A percentile compares a stretch with the other conserved stretches of the same genome.
Evolutionary conservation across 495 filamentous ascomycete genomes (phyloP).

Genomic region (Penicillium arizonense): DNA sequence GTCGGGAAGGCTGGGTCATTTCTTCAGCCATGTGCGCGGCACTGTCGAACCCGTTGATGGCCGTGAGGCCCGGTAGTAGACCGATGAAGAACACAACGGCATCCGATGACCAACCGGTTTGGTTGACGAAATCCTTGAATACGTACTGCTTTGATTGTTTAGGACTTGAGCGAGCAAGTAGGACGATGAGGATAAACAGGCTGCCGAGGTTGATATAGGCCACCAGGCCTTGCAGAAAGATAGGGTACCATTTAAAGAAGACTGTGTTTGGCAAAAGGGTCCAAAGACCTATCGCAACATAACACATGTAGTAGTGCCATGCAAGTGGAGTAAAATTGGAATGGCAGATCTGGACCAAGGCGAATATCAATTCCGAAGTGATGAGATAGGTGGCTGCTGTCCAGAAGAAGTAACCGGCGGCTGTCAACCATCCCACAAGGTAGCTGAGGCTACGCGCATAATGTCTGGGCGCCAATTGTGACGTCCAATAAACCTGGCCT

Average conservation of each 20-base stretch:
- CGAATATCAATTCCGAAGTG: too few species aligned
- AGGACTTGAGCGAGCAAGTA: neutral
- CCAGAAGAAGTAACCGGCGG: too few species aligned
- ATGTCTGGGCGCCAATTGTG: too few species aligned
- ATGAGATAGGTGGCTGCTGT: too few species aligned
- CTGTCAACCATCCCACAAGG: too few species aligned
- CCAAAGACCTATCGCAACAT: too few species aligned
- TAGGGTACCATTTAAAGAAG: neutral
- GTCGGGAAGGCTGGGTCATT: neutral
- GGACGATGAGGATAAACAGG: constrained; percentile 3
- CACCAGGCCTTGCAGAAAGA: neutral
- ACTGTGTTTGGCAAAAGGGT: neutral
- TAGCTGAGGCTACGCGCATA: too few species aligned
- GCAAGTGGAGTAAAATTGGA: too few species aligned
- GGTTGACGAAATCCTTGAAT: constrained; percentile 6
- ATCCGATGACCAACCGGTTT: constrained; percentile 8
- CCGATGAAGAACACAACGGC: constrained; percentile 7
- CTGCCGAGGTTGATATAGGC: constrained; percentile 1
- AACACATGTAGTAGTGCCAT: too few species aligned
- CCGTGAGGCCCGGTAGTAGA: constrained; percentile 1
- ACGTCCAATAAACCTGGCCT: too few species aligned
- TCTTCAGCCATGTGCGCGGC: constrained; percentile 11
- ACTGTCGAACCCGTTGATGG: too few species aligned
- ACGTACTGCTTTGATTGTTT: neutral
- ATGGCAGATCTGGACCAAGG: too few species aligned